Base-by-base conservation (phyloP, 2,329 filamentous ascomycete species). In the Colletotrichum shisoi region DNA sequence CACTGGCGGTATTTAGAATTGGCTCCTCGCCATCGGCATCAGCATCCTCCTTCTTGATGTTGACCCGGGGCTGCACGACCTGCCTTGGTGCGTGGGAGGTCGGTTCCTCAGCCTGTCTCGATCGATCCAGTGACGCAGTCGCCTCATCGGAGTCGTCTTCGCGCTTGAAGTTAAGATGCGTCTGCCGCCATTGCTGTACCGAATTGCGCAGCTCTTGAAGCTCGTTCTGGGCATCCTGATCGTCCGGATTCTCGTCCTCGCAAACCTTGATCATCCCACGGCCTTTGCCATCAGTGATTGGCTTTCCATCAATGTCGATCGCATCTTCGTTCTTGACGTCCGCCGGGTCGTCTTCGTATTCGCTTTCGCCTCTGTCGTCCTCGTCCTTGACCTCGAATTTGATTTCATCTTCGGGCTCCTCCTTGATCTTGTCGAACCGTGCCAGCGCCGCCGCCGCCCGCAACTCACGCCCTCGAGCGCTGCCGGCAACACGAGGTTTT, bases 381-480 rank as follows among this genome's bases (percentile, higher is more conserved):
- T 79, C 77, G 12, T 70, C 63, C 63, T 77, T 81, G 13, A 71
- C 54, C 15, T 72, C 69, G 1, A 76, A 69, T 31, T 76, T 72
- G 34, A 66, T 68, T 34, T 73, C 72, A 34, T 78, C 74, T 21
- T 76, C 77, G 13, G 85, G 84, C 57, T 83, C 81, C 72, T 86
- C 86, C 56, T 82, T 84, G 52, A 84, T 77, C 73, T 84, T 77
- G 48, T 87, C 90, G 65, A 94, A 92, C 13, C 92, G 82, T 15
- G 90, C 91, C 71, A 94, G 76, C 1, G 92, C 92, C 2, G 92
- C 92, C 6, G 91, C 91, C 2, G 91, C 92, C 63, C 92, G 81
- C 12, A 95, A 79, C 57, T 94, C 92, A 67, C 92, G 82, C 0
- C 92, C 92, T 66, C 92, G 81, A 54, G 88, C 89, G 74, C 91